Percentiles rank a stretch among this genome's conserved stretches.
Evolutionary conservation across 2,329 filamentous ascomycete genomes (phyloP).

Genomic region (Colletotrichum shisoi): DNA sequence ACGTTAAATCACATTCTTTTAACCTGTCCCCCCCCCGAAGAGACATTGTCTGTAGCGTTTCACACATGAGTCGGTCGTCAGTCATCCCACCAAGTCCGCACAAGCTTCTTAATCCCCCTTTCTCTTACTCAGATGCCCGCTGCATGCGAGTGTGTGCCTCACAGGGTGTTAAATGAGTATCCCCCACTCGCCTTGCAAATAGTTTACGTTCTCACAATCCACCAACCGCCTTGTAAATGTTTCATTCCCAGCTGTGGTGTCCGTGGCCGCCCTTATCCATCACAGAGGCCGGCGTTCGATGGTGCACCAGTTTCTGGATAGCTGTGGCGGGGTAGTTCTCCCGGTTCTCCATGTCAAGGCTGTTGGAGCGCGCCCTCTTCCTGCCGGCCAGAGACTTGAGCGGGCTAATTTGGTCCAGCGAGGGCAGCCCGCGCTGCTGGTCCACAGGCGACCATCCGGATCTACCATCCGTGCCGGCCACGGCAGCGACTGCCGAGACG

Average conservation of each 20-base stretch:
- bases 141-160: background rate
- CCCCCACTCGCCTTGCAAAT: background rate
- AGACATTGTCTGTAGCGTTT: conserved; percentile 22
- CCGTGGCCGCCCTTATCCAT: conserved; percentile 37
- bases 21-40: background rate
- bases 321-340: conserved; percentile 40
- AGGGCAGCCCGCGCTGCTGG: conserved; percentile 37
- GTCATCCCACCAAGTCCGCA: conserved; percentile 23
- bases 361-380: conserved; percentile 39
- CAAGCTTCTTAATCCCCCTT: conserved; percentile 8
- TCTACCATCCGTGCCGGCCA: conserved; percentile 41
- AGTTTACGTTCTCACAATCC: background rate
- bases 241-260: conserved; percentile 39
- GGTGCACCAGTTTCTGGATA: conserved; percentile 39
- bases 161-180: background rate
- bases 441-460: conserved; percentile 38
- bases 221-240: conserved; percentile 12
- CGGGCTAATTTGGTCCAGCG: conserved; percentile 38
- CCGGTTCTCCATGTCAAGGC: conserved; percentile 40
- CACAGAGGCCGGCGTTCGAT: conserved; percentile 34
- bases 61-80: conserved; percentile 36
- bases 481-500: conserved; percentile 45
- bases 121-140: background rate
- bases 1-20: conserved; percentile 9
- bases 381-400: conserved; percentile 35